Conservation (phyloP, 805 yeast species). For the Kuraishia capsulata region DNA sequence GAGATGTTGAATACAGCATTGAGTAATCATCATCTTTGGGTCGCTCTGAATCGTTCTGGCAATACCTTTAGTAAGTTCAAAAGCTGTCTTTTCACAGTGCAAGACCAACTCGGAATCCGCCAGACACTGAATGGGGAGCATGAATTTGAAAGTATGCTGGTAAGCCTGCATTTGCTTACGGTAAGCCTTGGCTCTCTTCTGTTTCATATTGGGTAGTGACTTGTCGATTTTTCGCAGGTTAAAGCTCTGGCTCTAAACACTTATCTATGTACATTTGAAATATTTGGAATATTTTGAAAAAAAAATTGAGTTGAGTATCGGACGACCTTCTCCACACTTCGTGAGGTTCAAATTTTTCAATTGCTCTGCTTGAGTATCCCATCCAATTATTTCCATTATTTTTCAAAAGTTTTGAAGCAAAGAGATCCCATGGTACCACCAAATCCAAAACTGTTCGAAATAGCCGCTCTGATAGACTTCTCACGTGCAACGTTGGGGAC, state of each 20-base stretch:
- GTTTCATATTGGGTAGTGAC: conserved; percentile 65
- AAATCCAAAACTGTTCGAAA: conserved; percentile 92
- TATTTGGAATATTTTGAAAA: too few relatives aligned
- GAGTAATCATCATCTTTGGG: conserved; percentile 86
- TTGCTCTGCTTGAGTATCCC: too few relatives aligned
- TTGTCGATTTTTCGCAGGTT: too few relatives aligned
- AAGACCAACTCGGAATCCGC: conserved; percentile 75
- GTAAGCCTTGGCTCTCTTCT: conserved; percentile 90
- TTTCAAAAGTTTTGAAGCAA: conserved; percentile 31
- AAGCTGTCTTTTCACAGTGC: conserved; percentile 57
- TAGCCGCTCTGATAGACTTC: conserved; percentile 41
- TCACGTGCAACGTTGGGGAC: conserved; percentile 37
- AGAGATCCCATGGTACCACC: conserved; percentile 92
- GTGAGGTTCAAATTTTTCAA: too few relatives aligned
- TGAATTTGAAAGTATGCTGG: conserved; percentile 78
- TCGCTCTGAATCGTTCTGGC: conserved; percentile 77
- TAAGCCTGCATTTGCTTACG: conserved; percentile 87
- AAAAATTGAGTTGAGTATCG: too few relatives aligned
- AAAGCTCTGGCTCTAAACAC: too few relatives aligned
- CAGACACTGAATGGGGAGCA: conserved; percentile 87
- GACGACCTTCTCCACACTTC: too few relatives aligned
- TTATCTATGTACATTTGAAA: too few relatives aligned
- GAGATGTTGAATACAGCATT: conserved; percentile 85
- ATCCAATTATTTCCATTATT: background rate
- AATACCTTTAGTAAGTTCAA: conserved; percentile 75